Base-by-base conservation (phyloP, 116 monocot genomes). In the Cymodocea nodosa region DNA sequence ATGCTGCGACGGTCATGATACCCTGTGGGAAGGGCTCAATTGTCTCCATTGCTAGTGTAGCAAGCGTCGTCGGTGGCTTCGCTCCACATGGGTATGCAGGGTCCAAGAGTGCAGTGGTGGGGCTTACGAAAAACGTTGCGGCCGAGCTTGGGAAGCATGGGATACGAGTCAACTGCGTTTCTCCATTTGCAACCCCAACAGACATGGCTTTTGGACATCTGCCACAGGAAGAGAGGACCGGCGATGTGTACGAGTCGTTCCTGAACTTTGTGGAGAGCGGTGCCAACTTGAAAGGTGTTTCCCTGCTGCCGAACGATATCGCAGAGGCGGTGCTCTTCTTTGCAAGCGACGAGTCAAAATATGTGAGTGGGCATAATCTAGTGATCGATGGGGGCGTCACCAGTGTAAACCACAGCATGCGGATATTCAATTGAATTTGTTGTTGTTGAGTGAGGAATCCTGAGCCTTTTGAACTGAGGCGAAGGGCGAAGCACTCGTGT, bases 131-230 rank as follows among this genome's bases (percentile, higher is more conserved):
- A 58, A 82, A 24, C 10, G 68, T 71, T 19, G 78, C 85, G 0
- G 76, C 71, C 0, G 85, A 85, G 68, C 36, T 85, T 24, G 85
- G 85, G 14, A 81, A 69, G 57, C 81, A 85, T 16, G 85, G 85
- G 30, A 71, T 85, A 8, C 62, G 85, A 2, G 79, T 85, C 59
- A 85, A 85, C 44, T 82, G 81, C 39, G 79, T 85, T 16, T 76
- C 85, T 2, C 85, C 85, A 1, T 82, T 79, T 52, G 85, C 79
- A 24, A 35, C 70, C 30, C 76, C 82, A 3, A 81, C 81, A 23
- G 18, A 36, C 16, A 70, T 85, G 5, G 44, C 79, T 0, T 5
- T 82, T 67, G 50, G 56, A 4, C 66, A 82, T 62, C 37, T 79
- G 44, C 73, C 75, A 15, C 74, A 74, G 5, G 74, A 71, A 51